A percentile compares a stretch with the other conserved stretches of the same genome.
phyloP scores from a whole-genome alignment of 1,284 basidiomycete species.

The Trametes hirsuta region DNA sequence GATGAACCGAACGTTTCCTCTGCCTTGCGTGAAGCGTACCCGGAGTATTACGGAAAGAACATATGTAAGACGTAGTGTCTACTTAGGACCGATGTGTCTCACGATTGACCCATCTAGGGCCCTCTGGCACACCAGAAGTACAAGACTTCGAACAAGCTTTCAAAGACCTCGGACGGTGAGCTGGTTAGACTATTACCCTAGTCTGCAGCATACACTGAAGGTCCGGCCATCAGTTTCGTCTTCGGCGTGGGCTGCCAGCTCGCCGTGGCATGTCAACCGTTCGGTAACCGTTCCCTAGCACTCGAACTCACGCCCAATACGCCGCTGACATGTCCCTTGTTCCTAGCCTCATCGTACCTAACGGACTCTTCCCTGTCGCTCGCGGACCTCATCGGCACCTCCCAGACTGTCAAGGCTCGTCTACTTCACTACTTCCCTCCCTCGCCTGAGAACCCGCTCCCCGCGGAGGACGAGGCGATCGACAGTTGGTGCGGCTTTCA shows the following conservation, averaged over 20 bases:
- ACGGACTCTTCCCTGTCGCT: constrained; percentile 67
- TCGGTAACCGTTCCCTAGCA: constrained; percentile 51
- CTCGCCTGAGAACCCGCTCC: constrained; percentile 40
- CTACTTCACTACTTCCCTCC: constrained; percentile 91
- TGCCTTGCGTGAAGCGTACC: constrained; percentile 57
- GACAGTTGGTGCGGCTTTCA: constrained; percentile 87
- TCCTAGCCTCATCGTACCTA: constrained; percentile 62
- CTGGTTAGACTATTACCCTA: not conserved
- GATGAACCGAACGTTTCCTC: constrained; percentile 64
- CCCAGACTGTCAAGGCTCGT: constrained; percentile 81
- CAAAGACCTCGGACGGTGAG: constrained; percentile 77
- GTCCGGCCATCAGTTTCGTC: constrained; percentile 58
- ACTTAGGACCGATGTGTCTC: not conserved
- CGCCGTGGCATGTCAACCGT: constrained; percentile 85
- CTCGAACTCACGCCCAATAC: no score
- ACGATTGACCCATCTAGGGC: constrained; percentile 56
- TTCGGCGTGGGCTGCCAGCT: constrained; percentile 81
- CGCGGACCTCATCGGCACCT: constrained; percentile 60
- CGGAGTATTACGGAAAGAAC: constrained; percentile 80
- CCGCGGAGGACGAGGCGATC: constrained; percentile 59
- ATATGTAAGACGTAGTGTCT: constrained; percentile 57
- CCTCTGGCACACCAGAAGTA: constrained; percentile 61
- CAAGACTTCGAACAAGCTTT: constrained; percentile 85
- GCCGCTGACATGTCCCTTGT: not conserved
- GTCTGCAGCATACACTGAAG: not conserved